Base-by-base conservation (phyloP, 257 asterid species). In the Plectranthus barbatus region DNA sequence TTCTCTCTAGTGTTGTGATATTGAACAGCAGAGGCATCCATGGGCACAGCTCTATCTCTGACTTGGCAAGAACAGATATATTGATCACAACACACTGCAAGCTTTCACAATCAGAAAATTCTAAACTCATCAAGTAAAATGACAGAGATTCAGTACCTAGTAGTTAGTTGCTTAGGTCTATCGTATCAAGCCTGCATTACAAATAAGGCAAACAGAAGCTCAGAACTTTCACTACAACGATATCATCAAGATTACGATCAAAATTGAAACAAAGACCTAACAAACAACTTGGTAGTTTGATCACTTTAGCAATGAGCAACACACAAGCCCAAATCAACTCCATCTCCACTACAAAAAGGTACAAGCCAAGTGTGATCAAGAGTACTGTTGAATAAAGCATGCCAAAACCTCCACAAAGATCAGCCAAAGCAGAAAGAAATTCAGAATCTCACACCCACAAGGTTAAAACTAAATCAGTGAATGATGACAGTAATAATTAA, bases 1-100 rank as follows among this genome's bases (percentile, higher is more conserved):
- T 93, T 85, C 39, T 90, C 96, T 11, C 85, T 63, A 33, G 83
- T 75, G 84, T 79, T 86, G 44, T 77, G 91, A 81, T 66, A 86
- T 53, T 87, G 97, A 72, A 93, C 71, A 40, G 94, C 60, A 6
- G 99, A 74, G 77, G 97, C 93, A 57, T 93, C 99, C 99, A 93
- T 90, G 90, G 91, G 90, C 90, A 85, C 95, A 84, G 73, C 90
- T 69, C 36, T 61, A 40, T 36, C 49, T 64, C 59, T 74, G 90
- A 64, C 67, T 59, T 9, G 49, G 74, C 77, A 68, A 47, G 55
- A 39, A 50, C 63, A 66, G 72, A 55, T 62, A 55, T 4, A 31
- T 31, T 7, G 50, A 50, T 11, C 26, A 65, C 48, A 63, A 29
- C 15, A 17, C 0, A 29, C 67, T 60, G 20, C 29, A 52, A 44